Percentiles rank a stretch among this genome's conserved stretches.
phyloP scores from a whole-genome alignment of 2,329 filamentous ascomycete genomes.

The Aspergillus sclerotialis region DNA sequence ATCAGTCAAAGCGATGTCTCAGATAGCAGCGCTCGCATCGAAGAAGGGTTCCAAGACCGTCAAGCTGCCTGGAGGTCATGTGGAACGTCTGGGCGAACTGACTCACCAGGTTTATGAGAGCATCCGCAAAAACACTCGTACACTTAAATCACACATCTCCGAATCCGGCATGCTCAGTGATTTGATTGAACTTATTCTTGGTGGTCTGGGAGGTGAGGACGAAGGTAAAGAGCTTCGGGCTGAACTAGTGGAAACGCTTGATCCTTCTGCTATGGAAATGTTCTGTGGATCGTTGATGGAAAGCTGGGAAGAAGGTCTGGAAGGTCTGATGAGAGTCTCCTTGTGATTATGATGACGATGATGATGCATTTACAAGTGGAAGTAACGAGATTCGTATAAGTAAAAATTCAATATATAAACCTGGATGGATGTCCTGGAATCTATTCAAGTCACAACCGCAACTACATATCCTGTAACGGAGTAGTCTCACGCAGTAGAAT shows the following conservation, averaged over 20 bases:
- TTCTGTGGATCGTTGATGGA: conserved; percentile 40
- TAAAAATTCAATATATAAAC: neutral
- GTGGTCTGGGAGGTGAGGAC: conserved; percentile 15
- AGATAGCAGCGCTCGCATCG: conserved; percentile 23
- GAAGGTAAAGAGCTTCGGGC: conserved; percentile 20
- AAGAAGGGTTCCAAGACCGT: conserved; percentile 24
- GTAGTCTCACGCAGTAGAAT: too few relatives aligned
- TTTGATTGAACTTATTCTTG: conserved; percentile 32
- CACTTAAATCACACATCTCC: conserved; percentile 31
- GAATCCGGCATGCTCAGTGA: conserved; percentile 36
- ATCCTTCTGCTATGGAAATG: conserved; percentile 33
- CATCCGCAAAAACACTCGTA: conserved; percentile 28
- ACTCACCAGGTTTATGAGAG: conserved; percentile 23
- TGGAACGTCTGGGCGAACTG: conserved; percentile 21
- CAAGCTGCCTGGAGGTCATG: conserved; percentile 26
- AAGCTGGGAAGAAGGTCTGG: conserved; percentile 41
- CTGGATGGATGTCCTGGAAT: neutral
- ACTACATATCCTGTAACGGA: too few relatives aligned
- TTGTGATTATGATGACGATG: conserved; percentile 13
- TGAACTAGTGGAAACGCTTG: conserved; percentile 29
- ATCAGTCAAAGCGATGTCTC: conserved; percentile 32
- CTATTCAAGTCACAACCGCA: too few relatives aligned
- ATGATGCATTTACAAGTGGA: neutral
- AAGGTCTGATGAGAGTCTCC: conserved; percentile 29
- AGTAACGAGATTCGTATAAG: neutral